Evolutionary conservation across 1,139 yeast genomes (phyloP).

Genomic region (Yamadazyma friedrichii): DNA sequence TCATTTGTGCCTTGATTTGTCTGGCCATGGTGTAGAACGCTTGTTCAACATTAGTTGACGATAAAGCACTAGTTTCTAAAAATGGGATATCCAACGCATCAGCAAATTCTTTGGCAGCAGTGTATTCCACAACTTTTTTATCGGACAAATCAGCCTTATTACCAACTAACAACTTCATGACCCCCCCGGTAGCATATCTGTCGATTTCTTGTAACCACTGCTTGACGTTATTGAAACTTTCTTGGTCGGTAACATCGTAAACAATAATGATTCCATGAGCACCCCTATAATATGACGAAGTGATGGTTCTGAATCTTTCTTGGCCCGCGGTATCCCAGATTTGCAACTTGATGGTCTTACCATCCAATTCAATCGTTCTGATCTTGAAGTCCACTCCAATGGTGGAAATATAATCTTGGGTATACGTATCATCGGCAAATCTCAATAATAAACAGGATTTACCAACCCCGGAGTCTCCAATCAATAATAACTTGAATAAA

Average conservation of each 20-base stretch:
- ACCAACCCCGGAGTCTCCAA: constrained; percentile 98
- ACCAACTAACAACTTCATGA: constrained; percentile 92
- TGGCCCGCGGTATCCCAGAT: constrained; percentile 99
- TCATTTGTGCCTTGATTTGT: constrained; percentile 96
- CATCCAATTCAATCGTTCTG: constrained; percentile 94
- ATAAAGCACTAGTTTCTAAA: constrained; percentile 94
- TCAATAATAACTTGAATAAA: constrained; percentile 86
- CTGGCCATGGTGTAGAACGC: constrained; percentile 99
- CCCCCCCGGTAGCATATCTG: constrained; percentile 97
- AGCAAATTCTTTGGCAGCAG: constrained; percentile 97
- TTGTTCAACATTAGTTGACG: constrained; percentile 95
- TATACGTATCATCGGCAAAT: constrained; percentile 96
- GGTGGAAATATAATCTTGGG: constrained; percentile 95
- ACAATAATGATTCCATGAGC: constrained; percentile 98
- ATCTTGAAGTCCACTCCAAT: constrained; percentile 98
- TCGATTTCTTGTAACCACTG: constrained; percentile 99
- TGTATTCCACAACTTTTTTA: constrained; percentile 92
- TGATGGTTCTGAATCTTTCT: constrained; percentile 96
- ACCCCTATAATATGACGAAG: constrained; percentile 96
- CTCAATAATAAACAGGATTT: constrained; percentile 92
- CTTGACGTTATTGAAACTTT: constrained; percentile 93
- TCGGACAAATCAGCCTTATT: constrained; percentile 94
- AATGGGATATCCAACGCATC: constrained; percentile 95
- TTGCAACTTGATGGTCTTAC: constrained; percentile 94
- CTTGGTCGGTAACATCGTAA: constrained; percentile 97